Conservation (phyloP, 2,329 filamentous ascomycete species). For the Alternaria sp. region DNA sequence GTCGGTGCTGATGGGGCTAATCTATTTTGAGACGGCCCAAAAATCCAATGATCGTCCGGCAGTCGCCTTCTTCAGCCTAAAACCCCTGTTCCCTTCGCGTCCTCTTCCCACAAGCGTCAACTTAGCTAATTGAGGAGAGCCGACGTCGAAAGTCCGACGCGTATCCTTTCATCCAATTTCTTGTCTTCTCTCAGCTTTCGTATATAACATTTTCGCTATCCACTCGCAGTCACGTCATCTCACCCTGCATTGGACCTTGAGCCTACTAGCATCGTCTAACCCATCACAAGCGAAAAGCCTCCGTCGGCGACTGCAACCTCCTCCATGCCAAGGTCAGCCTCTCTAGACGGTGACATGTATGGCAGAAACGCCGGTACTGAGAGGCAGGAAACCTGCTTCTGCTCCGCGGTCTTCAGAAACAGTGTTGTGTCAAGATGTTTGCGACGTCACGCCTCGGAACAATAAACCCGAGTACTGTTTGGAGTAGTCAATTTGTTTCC, state of each 20-base stretch:
- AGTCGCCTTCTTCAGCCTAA: slow-evolving; percentile 1
- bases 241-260: slow-evolving; percentile 13
- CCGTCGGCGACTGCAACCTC: slow-evolving; percentile 22
- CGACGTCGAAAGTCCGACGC: slow-evolving; percentile 32
- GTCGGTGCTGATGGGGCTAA: slow-evolving; percentile 28
- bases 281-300: slow-evolving; percentile 3
- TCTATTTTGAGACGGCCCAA: slow-evolving; percentile 30
- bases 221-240: slow-evolving; percentile 18
- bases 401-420: background rate
- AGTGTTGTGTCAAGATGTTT: slow-evolving; percentile 2
- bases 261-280: background rate
- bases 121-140: slow-evolving; percentile 36
- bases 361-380: background rate
- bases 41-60: slow-evolving; percentile 20
- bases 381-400: background rate
- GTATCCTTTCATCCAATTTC: slow-evolving; percentile 5
- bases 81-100: slow-evolving; percentile 11
- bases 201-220: slow-evolving; percentile 5
- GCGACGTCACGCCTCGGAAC: slow-evolving; percentile 10
- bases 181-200: slow-evolving; percentile 12
- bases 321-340: slow-evolving; percentile 23
- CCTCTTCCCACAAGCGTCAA: slow-evolving; percentile 11
- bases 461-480: slow-evolving; percentile 3
- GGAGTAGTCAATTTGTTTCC: background rate
- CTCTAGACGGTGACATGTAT: slow-evolving; percentile 2